A percentile compares a stretch with the other conserved stretches of the same genome.
Evolutionary conservation across 768 basidiomycete genomes (phyloP).

Genomic region (Crassisporium funariophilum): DNA sequence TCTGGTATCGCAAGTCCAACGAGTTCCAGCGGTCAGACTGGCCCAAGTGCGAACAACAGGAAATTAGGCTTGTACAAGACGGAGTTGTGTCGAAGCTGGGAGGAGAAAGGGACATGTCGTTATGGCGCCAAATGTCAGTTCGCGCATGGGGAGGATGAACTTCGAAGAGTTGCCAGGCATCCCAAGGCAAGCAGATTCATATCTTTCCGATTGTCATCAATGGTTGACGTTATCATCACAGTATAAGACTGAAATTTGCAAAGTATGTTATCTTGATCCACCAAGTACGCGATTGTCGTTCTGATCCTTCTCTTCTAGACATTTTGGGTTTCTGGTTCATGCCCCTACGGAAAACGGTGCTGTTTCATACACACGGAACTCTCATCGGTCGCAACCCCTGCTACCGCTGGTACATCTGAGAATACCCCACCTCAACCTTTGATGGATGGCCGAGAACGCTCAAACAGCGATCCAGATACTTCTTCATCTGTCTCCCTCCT

Average conservation of each 20-base stretch:
- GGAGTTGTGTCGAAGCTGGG: slow-evolving; percentile 88
- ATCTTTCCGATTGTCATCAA: slow-evolving; percentile 15
- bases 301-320: slow-evolving; percentile 51
- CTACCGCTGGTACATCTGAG: slow-evolving; percentile 42
- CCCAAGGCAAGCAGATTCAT: slow-evolving; percentile 65
- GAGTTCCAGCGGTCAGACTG: slow-evolving; percentile 48
- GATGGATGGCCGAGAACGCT: slow-evolving; percentile 61
- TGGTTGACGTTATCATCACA: slow-evolving; percentile 29
- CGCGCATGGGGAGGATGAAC: slow-evolving; percentile 89
- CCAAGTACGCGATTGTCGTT: slow-evolving; percentile 8
- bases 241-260: slow-evolving; percentile 95
- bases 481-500: slow-evolving; percentile 69
- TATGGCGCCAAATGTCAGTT: slow-evolving; percentile 92
- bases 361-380: slow-evolving; percentile 94
- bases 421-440: slow-evolving; percentile 56
- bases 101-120: slow-evolving; percentile 85
- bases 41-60: slow-evolving; percentile 89
- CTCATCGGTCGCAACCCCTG: slow-evolving; percentile 62
- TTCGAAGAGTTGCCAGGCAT: slow-evolving; percentile 81
- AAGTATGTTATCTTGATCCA: slow-evolving; percentile 48
- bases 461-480: slow-evolving; percentile 82
- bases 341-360: slow-evolving; percentile 89
- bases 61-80: slow-evolving; percentile 93
- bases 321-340: slow-evolving; percentile 93
- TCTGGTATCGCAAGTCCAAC: slow-evolving; percentile 45